Conservation (phyloP, 805 yeast species). For the Metschnikowia koreensis region DNA sequence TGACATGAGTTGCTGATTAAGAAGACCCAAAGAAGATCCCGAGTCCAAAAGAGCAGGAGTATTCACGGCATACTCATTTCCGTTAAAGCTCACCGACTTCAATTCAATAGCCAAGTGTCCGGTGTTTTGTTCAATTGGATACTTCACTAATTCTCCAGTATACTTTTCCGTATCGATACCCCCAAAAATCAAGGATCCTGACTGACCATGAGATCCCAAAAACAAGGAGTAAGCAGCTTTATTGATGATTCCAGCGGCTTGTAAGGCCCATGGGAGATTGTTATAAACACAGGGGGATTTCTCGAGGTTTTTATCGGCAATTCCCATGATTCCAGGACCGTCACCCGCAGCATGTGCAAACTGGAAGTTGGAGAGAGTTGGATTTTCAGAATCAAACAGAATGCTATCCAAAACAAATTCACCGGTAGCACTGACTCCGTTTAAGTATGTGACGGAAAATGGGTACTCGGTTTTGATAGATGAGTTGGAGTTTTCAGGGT, state of each 20-base stretch:
- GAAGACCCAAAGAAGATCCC: slow-evolving; percentile 14
- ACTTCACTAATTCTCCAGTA: slow-evolving; percentile 12
- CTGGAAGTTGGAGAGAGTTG: slow-evolving; percentile 10
- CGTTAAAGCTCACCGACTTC: slow-evolving; percentile 7
- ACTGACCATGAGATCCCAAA: slow-evolving; percentile 39
- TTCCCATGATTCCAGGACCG: slow-evolving; percentile 12
- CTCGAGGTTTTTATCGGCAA: slow-evolving; percentile 13
- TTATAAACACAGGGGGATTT: slow-evolving; percentile 8
- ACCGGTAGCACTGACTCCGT: slow-evolving; percentile 7
- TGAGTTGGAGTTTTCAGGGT: slow-evolving; percentile 1
- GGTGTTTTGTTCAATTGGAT: slow-evolving; percentile 9
- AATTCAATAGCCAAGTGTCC: slow-evolving; percentile 7
- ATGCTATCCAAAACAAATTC: slow-evolving; percentile 11
- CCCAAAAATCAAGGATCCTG: slow-evolving; percentile 40
- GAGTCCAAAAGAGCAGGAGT: slow-evolving; percentile 14
- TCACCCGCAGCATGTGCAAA: slow-evolving; percentile 8
- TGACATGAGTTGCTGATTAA: slow-evolving; percentile 7
- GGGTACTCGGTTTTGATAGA: slow-evolving; percentile 5
- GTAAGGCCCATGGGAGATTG: slow-evolving; percentile 65
- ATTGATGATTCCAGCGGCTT: slow-evolving; percentile 52
- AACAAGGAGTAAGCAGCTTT: slow-evolving; percentile 61
- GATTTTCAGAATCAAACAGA: background rate
- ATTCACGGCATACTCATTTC: slow-evolving; percentile 4
- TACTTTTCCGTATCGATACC: slow-evolving; percentile 43
- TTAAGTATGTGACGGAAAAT: slow-evolving; percentile 9